phyloP scores from a whole-genome alignment of 306 rosid genomes.

The Cucurbita pepo region DNA sequence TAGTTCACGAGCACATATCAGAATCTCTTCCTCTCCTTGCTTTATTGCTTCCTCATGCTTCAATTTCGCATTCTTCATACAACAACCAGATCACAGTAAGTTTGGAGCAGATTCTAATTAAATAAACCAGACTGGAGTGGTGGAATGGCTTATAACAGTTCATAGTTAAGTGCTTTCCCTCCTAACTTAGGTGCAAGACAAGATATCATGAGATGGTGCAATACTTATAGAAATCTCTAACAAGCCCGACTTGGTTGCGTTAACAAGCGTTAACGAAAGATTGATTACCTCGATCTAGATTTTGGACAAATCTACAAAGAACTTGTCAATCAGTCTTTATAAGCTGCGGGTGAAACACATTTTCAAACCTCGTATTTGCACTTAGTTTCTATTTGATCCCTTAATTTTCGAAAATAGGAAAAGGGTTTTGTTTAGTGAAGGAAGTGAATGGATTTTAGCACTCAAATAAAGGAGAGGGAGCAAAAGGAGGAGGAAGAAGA shows the following conservation, averaged over 20 bases:
- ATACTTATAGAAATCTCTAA: neutral
- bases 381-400: neutral
- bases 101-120: neutral
- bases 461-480: neutral
- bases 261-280: neutral
- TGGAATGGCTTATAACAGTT: neutral
- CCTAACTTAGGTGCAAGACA: neutral
- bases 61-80: slow-evolving; percentile 40
- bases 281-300: neutral
- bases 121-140: neutral
- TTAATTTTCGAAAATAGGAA: no score
- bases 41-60: slow-evolving; percentile 45
- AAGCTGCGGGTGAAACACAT: no score
- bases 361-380: neutral
- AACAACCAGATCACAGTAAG: neutral
- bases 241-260: neutral
- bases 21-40: slow-evolving; percentile 50
- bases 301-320: neutral
- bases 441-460: neutral
- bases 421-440: neutral
- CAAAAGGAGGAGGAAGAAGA: neutral
- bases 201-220: neutral
- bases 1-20: slow-evolving; percentile 32
- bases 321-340: no score
- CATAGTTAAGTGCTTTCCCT: neutral